A percentile compares a stretch with the other conserved stretches of the same genome.
Conservation (phyloP, 2,329 filamentous ascomycete species). For the Sporothrix globosa region DNA sequence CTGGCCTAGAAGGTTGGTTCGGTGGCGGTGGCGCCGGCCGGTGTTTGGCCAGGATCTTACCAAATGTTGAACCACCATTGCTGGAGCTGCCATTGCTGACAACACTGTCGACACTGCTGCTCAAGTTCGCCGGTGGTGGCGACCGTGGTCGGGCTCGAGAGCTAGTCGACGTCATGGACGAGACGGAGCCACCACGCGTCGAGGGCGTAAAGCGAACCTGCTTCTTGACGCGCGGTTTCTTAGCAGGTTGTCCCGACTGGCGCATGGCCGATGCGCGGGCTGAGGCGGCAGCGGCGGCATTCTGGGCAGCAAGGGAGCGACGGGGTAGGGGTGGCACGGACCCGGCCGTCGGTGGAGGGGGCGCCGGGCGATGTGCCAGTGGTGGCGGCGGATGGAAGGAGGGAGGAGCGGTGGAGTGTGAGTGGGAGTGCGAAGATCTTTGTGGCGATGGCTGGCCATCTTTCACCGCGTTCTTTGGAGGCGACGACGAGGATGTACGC, state of each 20-base stretch:
- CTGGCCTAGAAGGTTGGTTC: too few relatives aligned
- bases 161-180: constrained; percentile 24
- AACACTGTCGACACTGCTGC: not conserved
- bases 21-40: not conserved
- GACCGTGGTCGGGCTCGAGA: not conserved
- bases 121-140: not conserved
- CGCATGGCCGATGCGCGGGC: constrained; percentile 14
- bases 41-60: not conserved
- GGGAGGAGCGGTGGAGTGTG: not conserved
- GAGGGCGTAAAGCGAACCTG: constrained; percentile 33
- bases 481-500: constrained; percentile 37
- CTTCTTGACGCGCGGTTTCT: constrained; percentile 23
- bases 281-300: constrained; percentile 11
- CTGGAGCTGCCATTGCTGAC: constrained; percentile 3
- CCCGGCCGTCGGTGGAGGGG: constrained; percentile 8
- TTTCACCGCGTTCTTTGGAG: not conserved
- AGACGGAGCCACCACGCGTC: constrained; percentile 28
- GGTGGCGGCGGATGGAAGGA: not conserved
- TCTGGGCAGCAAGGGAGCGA: not conserved
- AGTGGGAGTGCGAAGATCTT: not conserved
- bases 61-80: constrained; percentile 13
- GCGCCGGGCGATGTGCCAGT: not conserved
- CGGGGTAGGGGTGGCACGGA: not conserved
- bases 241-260: not conserved
- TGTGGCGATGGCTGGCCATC: not conserved